Evolutionary conservation across 1,284 basidiomycete species (phyloP).

Genomic region (Puccinia hordei): DNA sequence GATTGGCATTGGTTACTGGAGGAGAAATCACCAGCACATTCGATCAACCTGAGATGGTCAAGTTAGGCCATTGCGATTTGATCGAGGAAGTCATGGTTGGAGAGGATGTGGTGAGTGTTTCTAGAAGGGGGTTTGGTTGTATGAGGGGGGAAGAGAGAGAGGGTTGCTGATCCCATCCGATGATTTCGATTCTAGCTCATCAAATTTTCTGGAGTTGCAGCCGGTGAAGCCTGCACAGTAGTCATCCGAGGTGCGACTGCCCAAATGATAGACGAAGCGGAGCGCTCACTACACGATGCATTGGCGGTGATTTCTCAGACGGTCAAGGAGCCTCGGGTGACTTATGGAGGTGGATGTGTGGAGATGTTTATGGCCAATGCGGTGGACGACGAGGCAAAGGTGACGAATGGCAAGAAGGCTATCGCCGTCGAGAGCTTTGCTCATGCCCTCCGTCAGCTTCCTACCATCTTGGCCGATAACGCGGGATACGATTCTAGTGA

Average conservation of each 20-base stretch:
- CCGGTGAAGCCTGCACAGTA: constrained; percentile 97
- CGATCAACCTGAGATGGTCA: constrained; percentile 87
- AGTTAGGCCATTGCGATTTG: constrained; percentile 86
- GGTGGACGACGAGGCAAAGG: constrained; percentile 83
- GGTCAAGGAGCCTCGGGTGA: constrained; percentile 90
- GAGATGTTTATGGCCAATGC: constrained; percentile 97
- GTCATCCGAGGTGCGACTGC: constrained; percentile 93
- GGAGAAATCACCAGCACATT: constrained; percentile 98
- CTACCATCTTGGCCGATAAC: constrained; percentile 95
- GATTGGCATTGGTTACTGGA: constrained; percentile 91
- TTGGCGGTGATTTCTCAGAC: constrained; percentile 96
- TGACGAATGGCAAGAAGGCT: constrained; percentile 89
- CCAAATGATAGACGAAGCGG: constrained; percentile 99
- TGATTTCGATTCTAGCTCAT: constrained; percentile 70
- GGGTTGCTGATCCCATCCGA: neutral
- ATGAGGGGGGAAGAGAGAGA: no score
- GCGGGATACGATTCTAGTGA: constrained; percentile 97
- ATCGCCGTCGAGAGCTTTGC: constrained; percentile 91
- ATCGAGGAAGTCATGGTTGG: constrained; percentile 99
- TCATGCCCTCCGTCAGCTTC: constrained; percentile 86
- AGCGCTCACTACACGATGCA: constrained; percentile 95
- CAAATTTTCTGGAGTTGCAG: constrained; percentile 98
- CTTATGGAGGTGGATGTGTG: constrained; percentile 92
- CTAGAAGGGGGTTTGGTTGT: neutral
- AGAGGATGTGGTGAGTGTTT: constrained; percentile 80